These are phyloP conservation scores for Penicillium verhagenii DNA, from an alignment of 495 filamentous ascomycete species.

Conservation along the genomic window DNA sequence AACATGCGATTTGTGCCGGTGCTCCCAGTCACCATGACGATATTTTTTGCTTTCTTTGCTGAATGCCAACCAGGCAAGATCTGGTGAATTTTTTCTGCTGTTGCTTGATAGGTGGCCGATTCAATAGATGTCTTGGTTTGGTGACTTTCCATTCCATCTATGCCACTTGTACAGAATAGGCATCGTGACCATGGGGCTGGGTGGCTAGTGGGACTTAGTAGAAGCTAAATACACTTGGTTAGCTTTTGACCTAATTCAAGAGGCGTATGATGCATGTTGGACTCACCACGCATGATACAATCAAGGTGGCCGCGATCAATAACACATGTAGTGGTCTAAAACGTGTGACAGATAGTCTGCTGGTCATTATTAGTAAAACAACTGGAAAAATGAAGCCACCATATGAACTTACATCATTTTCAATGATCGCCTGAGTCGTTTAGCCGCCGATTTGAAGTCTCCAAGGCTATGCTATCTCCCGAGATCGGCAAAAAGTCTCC, in stretches of 20 bases:
- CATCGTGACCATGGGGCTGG: not conserved
- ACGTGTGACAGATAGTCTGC: not conserved
- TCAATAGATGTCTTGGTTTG: not conserved
- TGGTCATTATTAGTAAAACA: not conserved
- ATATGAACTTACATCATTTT: no score
- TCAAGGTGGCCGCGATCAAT: not conserved
- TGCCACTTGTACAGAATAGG: not conserved
- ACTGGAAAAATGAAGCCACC: no score
- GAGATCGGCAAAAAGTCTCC: no score
- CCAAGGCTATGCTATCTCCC: no score
- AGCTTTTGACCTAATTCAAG: not conserved
- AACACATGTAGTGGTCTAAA: not conserved
- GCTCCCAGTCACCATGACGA: slow-evolving; percentile 17
- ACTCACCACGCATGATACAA: not conserved
- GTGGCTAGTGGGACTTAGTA: not conserved
- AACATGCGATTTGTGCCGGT: slow-evolving; percentile 12
- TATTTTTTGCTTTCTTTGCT: not conserved
- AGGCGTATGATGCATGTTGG: not conserved
- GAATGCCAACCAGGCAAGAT: not conserved
- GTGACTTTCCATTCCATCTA: not conserved
- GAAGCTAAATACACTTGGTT: not conserved
- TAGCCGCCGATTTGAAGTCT: no score
- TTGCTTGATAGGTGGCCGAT: not conserved
- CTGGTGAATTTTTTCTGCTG: not conserved
- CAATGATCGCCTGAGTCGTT: no score